These are phyloP conservation scores for Aspergillus wentii DNA, from an alignment of 495 filamentous ascomycete species.

Conservation along the genomic window DNA sequence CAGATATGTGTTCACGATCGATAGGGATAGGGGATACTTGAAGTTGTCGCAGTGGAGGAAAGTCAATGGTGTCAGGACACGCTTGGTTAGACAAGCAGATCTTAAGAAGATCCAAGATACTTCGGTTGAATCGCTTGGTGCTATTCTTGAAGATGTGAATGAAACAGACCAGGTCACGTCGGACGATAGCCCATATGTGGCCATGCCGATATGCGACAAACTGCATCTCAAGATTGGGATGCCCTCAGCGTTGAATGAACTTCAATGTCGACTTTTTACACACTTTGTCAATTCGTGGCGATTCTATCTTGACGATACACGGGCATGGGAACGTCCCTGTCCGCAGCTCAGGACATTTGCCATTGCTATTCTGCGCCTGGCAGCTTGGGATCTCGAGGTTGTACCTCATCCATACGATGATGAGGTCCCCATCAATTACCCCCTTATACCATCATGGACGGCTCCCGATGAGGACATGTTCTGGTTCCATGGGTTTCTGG, in stretches of 20 bases:
- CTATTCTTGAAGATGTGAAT: background rate
- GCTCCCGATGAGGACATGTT: too few species aligned
- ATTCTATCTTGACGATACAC: slow-evolving; percentile 1
- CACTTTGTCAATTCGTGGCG: slow-evolving; percentile 3
- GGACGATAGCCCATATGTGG: too few species aligned
- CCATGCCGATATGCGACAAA: background rate
- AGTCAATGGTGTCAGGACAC: background rate
- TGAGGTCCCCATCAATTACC: too few species aligned
- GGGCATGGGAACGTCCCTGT: background rate
- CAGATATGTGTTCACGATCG: slow-evolving; percentile 2
- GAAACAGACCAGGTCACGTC: too few species aligned
- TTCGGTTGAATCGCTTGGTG: background rate
- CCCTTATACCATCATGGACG: too few species aligned
- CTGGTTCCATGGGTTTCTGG: too few species aligned
- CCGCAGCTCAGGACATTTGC: background rate
- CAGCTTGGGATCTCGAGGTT: slow-evolving; percentile 8
- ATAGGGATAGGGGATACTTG: slow-evolving; percentile 1
- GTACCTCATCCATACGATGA: too few species aligned
- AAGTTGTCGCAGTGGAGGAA: background rate
- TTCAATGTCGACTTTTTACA: slow-evolving; percentile 1
- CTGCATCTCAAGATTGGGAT: background rate
- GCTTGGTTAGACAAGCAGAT: background rate
- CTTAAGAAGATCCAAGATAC: background rate
- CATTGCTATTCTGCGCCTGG: slow-evolving; percentile 2
- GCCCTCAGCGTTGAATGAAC: background rate